phyloP scores from a whole-genome alignment of 257 asterid genomes.

The Nicotiana benthamiana region DNA sequence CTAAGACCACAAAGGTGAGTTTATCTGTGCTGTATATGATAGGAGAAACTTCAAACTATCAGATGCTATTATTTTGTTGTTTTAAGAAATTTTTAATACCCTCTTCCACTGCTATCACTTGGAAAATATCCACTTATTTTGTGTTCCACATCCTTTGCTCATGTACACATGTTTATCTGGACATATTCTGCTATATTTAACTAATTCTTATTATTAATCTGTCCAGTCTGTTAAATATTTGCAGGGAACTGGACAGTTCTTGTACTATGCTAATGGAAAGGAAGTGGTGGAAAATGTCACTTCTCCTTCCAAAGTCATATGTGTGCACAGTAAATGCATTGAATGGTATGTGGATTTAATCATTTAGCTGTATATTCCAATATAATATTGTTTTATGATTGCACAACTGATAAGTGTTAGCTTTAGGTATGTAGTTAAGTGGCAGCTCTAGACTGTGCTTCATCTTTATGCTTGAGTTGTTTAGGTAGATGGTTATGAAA shows the following conservation, averaged over 20 bases:
- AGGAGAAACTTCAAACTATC: not conserved
- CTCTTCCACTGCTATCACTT: not conserved
- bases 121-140: not conserved
- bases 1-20: slow-evolving; percentile 62
- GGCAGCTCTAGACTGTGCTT: not conserved
- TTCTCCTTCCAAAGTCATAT: slow-evolving; percentile 34
- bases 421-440: not conserved
- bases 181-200: not conserved
- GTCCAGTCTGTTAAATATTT: slow-evolving; percentile 17
- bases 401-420: not conserved
- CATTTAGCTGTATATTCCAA: slow-evolving; percentile 1
- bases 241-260: slow-evolving; percentile 62
- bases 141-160: not conserved
- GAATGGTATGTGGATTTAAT: slow-evolving; percentile 54
- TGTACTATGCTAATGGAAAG: slow-evolving; percentile 68
- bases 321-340: slow-evolving; percentile 73
- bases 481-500: not conserved
- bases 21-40: not conserved
- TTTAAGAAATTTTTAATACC: not conserved
- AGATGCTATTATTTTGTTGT: not conserved
- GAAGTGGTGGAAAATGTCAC: slow-evolving; percentile 40
- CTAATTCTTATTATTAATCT: not conserved
- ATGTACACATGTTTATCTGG: not conserved
- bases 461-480: not conserved
- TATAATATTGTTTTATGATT: not conserved